Evolutionary conservation across 768 basidiomycete species (phyloP), one percentile per base, ranked within the genome.

Genomic region (Tephrocybe sp.): DNA sequence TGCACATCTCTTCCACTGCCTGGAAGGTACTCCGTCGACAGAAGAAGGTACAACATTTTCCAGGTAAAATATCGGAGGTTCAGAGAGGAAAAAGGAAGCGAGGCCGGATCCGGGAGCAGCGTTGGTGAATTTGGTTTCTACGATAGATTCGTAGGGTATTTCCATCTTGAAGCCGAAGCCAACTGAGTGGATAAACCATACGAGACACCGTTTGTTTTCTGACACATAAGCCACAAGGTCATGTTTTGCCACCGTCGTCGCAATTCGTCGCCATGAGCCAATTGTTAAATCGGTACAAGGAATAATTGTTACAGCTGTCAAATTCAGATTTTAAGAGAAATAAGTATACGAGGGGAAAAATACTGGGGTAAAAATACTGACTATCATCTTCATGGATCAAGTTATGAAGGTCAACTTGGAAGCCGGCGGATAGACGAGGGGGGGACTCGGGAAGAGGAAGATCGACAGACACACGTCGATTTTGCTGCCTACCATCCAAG

Each of bases 141-240:
- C 57, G 54, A 92, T 84, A 53, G 67, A 75, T 50, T 81, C 74
- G 67, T 87, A 90, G 4, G 88, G 81, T 15, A 92, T 76, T 54
- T 89, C 87, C 86, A 93, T 93, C 67, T 92, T 92, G 76, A 91
- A 92, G 17, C 86, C 81, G 55, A 78, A 78, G 18, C 86, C 88
- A 0, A 70, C 75, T 5, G 86, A 86, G 36, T 83, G 80, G 49
- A 93, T 85, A 65, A 85, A 93, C 91, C 91, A 93, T 3, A 80
- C 80, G 24, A 93, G 69, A 60, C 78, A 83, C 36, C 77, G 81
- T 58, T 80, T 86, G 36, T 65, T 55, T 20, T 90, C 85, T 64
- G 80, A 90, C 11, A 87, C 72, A 65, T 91, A 93, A 1, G 88
- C 86, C 28, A 92, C 74, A 8, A 93, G 74, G 65, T 90, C 88